Evolutionary conservation across 257 asterid species (phyloP).

Genomic region (Nicotiana obtusifolia): DNA sequence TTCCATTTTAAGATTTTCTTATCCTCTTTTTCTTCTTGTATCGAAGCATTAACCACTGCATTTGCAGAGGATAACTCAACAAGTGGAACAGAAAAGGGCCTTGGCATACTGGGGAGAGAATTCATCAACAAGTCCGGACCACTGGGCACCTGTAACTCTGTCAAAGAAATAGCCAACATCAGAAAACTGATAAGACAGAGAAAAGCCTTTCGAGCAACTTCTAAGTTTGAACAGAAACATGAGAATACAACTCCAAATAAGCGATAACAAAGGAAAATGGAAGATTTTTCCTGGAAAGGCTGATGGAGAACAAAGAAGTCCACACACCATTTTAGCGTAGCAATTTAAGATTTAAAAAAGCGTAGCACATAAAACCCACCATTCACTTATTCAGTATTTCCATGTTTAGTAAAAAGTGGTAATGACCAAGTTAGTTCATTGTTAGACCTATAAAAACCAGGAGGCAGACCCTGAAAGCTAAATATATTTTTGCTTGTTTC

Average conservation of each 20-base stretch:
- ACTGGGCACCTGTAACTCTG: constrained; percentile 38
- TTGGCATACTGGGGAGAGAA: constrained; percentile 21
- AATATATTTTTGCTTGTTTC: background rate
- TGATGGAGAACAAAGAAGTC: background rate
- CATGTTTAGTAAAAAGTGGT: background rate
- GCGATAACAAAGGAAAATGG: background rate
- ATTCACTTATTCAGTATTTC: background rate
- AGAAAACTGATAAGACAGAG: background rate
- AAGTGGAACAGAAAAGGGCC: constrained; percentile 15
- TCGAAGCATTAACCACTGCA: constrained; percentile 21
- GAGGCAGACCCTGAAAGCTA: background rate
- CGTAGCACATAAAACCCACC: background rate
- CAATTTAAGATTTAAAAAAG: background rate
- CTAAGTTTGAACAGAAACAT: background rate
- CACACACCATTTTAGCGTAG: background rate
- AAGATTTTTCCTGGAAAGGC: background rate
- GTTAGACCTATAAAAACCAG: background rate
- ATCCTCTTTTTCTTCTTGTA: constrained; percentile 20
- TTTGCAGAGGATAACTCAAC: constrained; percentile 14
- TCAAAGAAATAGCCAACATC: background rate
- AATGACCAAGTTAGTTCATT: background rate
- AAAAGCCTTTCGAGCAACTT: background rate
- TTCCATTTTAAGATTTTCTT: constrained; percentile 48
- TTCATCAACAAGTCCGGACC: constrained; percentile 20
- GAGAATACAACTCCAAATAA: background rate